Conservation (phyloP, 164 flowering plant genomes). For the Piper betle region DNA sequence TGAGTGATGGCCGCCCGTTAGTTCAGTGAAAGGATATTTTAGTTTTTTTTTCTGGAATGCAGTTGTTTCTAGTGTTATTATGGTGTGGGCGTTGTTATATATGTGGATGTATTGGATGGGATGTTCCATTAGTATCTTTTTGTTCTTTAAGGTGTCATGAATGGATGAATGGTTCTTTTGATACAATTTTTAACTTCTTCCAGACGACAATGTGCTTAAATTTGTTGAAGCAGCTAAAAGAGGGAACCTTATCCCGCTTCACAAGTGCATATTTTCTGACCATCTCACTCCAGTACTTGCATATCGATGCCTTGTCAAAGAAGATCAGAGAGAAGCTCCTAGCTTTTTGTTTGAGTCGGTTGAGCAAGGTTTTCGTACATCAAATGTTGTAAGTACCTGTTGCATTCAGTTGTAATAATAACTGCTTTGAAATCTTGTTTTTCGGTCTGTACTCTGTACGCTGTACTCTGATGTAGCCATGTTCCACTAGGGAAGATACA, state of each 20-base stretch:
- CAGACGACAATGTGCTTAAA: conserved; percentile 17
- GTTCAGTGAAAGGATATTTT: neutral
- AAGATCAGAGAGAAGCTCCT: too few relatives aligned
- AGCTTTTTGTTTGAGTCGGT: too few relatives aligned
- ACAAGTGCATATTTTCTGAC: conserved; percentile 53
- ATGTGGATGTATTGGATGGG: neutral
- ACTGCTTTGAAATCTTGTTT: neutral
- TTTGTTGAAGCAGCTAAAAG: conserved; percentile 47
- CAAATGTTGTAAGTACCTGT: conserved; percentile 33
- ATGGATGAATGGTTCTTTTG: neutral
- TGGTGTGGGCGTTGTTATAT: too few relatives aligned
- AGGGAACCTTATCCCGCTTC: conserved; percentile 58
- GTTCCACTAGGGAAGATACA: conserved; percentile 59
- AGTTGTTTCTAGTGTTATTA: neutral
- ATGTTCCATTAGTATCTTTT: neutral
- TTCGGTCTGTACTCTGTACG: neutral
- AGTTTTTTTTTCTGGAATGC: neutral
- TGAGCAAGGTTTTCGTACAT: conserved; percentile 31
- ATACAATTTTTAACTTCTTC: neutral
- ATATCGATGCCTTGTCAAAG: too few relatives aligned
- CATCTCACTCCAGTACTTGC: too few relatives aligned
- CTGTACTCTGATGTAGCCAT: neutral
- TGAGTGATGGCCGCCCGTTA: neutral
- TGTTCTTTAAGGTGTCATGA: too few relatives aligned
- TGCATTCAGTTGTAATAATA: neutral